phyloP scores from a whole-genome alignment of 1,284 basidiomycete genomes.

The Coniophora puteana region DNA sequence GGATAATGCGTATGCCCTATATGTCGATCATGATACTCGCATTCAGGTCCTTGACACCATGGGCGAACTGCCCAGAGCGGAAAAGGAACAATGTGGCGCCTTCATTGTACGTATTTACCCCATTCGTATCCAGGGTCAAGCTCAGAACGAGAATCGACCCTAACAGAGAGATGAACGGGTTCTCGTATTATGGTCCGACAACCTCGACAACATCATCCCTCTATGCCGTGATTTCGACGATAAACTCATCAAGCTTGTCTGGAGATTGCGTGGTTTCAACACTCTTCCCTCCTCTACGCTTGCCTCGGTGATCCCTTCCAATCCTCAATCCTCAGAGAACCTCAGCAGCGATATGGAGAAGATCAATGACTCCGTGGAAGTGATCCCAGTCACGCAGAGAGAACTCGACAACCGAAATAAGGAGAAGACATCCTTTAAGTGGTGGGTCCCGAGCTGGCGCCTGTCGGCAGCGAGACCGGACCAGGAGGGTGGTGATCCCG shows the following conservation, averaged over 20 bases:
- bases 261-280: slow-evolving; percentile 34
- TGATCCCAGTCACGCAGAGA: slow-evolving; percentile 26
- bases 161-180: slow-evolving; percentile 67
- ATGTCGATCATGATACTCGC: slow-evolving; percentile 38
- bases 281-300: slow-evolving; percentile 13
- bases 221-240: slow-evolving; percentile 67
- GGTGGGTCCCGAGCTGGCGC: slow-evolving; percentile 29
- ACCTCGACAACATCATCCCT: slow-evolving; percentile 66
- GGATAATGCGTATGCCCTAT: slow-evolving; percentile 13
- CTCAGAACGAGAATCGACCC: slow-evolving; percentile 2
- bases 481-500: slow-evolving; percentile 29
- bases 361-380: slow-evolving; percentile 17
- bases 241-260: slow-evolving; percentile 74
- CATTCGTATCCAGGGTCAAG: slow-evolving; percentile 3
- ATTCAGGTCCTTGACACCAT: slow-evolving; percentile 71
- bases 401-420: slow-evolving; percentile 15
- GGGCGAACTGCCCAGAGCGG: slow-evolving; percentile 57
- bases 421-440: slow-evolving; percentile 13
- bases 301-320: slow-evolving; percentile 27
- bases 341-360: too few relatives aligned
- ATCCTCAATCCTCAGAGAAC: slow-evolving; percentile 47
- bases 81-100: slow-evolving; percentile 83
- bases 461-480: slow-evolving; percentile 23
- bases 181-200: slow-evolving; percentile 76
- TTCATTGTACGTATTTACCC: slow-evolving; percentile 51